A percentile compares a stretch with the other conserved stretches of the same genome.
Conservation (phyloP, 139 green algal genomes). For the Haematococcus lacustris region DNA sequence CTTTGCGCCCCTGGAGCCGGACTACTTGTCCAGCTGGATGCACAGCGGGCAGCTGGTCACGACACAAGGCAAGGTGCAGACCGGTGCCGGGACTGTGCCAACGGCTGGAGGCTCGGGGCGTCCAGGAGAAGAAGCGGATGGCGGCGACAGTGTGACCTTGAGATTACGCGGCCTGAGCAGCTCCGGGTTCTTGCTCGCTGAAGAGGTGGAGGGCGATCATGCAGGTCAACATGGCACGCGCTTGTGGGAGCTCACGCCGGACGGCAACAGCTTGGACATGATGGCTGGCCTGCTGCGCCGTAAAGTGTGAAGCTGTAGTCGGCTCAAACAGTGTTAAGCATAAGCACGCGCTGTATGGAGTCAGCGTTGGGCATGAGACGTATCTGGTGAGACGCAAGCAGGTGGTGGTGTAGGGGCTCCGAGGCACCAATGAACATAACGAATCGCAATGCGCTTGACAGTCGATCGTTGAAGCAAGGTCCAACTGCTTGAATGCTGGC, state of each 20-base stretch:
- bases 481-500: too few relatives aligned
- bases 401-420: too few relatives aligned
- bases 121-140: background rate
- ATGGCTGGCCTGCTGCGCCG: conserved; percentile 50
- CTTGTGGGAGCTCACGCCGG: conserved; percentile 71
- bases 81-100: background rate
- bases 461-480: too few relatives aligned
- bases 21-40: conserved; percentile 73
- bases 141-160: conserved; percentile 2
- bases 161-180: conserved; percentile 27
- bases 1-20: conserved; percentile 56
- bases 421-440: too few relatives aligned
- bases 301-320: conserved; percentile 32
- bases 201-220: too few relatives aligned
- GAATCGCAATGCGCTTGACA: too few relatives aligned
- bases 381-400: too few relatives aligned
- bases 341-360: too few relatives aligned
- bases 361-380: too few relatives aligned
- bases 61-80: background rate
- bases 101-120: background rate
- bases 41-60: conserved; percentile 65
- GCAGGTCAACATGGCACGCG: conserved; percentile 36
- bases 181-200: conserved; percentile 69
- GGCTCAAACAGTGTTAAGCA: too few relatives aligned
- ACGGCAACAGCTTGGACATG: conserved; percentile 85